Evolutionary conservation across 208 protist genomes (phyloP), one percentile per base, ranked within the genome.

Genomic region (Leishmania guyanensis): DNA sequence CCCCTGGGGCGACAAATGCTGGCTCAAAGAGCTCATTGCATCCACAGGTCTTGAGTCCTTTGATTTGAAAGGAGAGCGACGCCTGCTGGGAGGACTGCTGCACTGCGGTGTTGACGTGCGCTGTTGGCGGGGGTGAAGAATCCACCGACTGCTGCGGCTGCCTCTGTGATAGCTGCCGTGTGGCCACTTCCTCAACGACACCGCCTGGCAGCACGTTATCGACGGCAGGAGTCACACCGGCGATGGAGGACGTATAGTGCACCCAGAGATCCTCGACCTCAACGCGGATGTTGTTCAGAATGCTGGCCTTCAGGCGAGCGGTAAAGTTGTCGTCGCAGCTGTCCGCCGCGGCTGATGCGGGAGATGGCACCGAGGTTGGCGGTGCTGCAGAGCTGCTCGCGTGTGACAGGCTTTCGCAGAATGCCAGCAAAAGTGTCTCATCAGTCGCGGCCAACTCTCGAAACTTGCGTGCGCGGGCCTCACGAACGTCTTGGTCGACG

Each of bases 231-330:
- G 50, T 16, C 1, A 69, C 69, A 16, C 43, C 1, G 2, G 76
- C 54, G 2, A 72, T 46, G 64, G 70, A 72, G 16, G 79, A 87
- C 4, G 82, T 87, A 80, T 96, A 97, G 43, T 80, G 79, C 17
- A 97, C 70, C 58, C 76, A 77, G 16, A 97, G 69, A 64, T 92
- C 72, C 48, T 90, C 56, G 48, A 97, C 78, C 46, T 89, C 79
- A 5, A 98, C 54, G 54, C 91, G 81, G 33, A 98, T 80, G 79
- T 98, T 98, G 83, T 94, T 95, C 8, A 96, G 70, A 56, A 98
- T 93, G 62, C 72, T 90, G 3, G 92, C 89, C 75, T 92, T 90
- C n/a, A 97, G 84, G 20, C 94, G 93, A 0, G 89, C 89, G 0
- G 89, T 85, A 76, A 96, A 97, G 71, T 90, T 93, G 54, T 77